phyloP scores from a whole-genome alignment of 2,329 filamentous ascomycete species.

The Hirsutella rhossiliensis region DNA sequence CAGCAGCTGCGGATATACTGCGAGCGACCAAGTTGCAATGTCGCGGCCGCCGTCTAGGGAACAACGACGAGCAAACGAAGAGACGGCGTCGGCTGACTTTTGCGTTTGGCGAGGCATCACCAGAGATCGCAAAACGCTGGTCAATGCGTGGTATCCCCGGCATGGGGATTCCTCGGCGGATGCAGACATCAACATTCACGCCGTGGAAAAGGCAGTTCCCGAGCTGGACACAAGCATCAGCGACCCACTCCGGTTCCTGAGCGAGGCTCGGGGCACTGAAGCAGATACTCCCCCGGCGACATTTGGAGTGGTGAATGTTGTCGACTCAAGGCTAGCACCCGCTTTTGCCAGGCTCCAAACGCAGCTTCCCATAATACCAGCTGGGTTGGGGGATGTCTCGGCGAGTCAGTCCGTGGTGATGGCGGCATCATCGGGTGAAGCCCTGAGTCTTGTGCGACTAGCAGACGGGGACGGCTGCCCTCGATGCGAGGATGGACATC shows the following conservation, averaged over 20 bases:
- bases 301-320: conserved; percentile 18
- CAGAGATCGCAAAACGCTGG: conserved; percentile 52
- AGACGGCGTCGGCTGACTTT: conserved; percentile 8
- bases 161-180: conserved; percentile 11
- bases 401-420: conserved; percentile 9
- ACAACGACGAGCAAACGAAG: not conserved
- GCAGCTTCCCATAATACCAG: conserved; percentile 14
- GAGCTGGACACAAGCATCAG: conserved; percentile 62
- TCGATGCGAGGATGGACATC: conserved; percentile 49
- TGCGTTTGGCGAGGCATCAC: conserved; percentile 52
- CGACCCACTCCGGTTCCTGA: conserved; percentile 39
- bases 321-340: conserved; percentile 18
- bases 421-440: conserved; percentile 22
- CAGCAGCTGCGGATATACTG: conserved; percentile 57
- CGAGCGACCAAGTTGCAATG: conserved; percentile 76
- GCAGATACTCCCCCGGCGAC: not conserved
- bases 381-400: conserved; percentile 2
- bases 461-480: conserved; percentile 61
- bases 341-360: conserved; percentile 11
- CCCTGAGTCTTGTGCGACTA: conserved; percentile 52
- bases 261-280: conserved; percentile 16
- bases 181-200: conserved; percentile 35
- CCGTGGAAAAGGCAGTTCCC: conserved; percentile 54
- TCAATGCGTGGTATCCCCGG: conserved; percentile 57
- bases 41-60: conserved; percentile 10